Evolutionary conservation across 148 eudicot genomes (phyloP).

Genomic region (Tetragonia tetragonoides): DNA sequence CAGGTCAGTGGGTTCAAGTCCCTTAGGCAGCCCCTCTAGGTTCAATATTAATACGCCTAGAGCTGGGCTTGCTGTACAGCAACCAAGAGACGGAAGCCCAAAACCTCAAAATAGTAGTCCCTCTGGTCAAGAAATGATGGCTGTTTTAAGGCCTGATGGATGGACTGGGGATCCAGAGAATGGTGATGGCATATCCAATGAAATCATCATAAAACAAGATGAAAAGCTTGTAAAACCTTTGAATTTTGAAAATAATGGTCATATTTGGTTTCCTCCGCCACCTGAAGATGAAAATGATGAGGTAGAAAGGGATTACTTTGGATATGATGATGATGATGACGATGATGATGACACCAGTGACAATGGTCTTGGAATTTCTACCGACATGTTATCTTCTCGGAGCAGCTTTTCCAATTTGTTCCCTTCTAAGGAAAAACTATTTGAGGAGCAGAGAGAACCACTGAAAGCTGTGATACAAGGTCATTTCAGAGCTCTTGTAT

Average conservation of each 20-base stretch:
- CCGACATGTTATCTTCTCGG: constrained; percentile 46
- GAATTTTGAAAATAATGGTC: constrained; percentile 72
- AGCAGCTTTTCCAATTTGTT: constrained; percentile 36
- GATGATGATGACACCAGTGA: constrained; percentile 36
- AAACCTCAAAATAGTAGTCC: constrained; percentile 37
- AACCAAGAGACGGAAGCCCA: constrained; percentile 48
- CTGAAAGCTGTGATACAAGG: constrained; percentile 60
- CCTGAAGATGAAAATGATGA: constrained; percentile 76
- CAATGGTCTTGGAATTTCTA: constrained; percentile 47
- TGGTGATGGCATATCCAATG: constrained; percentile 38
- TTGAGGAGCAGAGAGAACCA: constrained; percentile 51
- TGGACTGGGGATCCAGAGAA: constrained; percentile 35
- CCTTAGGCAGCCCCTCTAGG: constrained; percentile 90
- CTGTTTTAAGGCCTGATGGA: constrained; percentile 51
- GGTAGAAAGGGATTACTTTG: constrained; percentile 49
- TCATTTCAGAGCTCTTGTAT: constrained; percentile 95
- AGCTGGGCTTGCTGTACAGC: constrained; percentile 62
- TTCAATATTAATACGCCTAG: constrained; percentile 62
- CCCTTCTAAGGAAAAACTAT: constrained; percentile 46
- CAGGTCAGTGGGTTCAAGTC: constrained; percentile 74
- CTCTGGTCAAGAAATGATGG: constrained; percentile 39
- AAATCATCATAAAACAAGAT: constrained; percentile 32
- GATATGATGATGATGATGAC: constrained; percentile 83
- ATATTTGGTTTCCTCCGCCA: constrained; percentile 86
- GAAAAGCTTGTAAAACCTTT: constrained; percentile 47